These are phyloP conservation scores for Sicyos edulis DNA, from an alignment of 306 rosid genomes.

Conservation along the genomic window DNA sequence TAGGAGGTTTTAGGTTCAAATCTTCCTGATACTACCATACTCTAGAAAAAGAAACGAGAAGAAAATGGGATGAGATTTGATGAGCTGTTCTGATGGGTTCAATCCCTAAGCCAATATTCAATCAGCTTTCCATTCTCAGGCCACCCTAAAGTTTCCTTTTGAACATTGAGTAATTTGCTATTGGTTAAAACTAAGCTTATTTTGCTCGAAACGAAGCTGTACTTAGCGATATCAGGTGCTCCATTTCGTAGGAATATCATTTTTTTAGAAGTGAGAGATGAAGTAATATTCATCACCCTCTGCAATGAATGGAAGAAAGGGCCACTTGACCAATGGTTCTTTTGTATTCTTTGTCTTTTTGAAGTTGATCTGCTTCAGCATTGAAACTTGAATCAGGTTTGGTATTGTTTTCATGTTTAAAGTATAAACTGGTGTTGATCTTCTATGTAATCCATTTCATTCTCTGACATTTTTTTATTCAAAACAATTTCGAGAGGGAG, in stretches of 20 bases:
- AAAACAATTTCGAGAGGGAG: too few species aligned
- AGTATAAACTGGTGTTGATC: neutral
- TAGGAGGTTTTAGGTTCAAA: neutral
- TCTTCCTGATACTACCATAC: neutral
- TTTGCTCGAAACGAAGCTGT: neutral
- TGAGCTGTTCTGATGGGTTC: neutral
- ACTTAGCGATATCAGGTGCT: neutral
- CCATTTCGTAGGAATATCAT: neutral
- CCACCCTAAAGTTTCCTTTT: neutral
- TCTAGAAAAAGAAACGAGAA: neutral
- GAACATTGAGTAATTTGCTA: neutral
- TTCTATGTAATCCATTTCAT: neutral
- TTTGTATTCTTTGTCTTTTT: neutral
- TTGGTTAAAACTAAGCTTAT: neutral
- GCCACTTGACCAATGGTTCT: neutral
- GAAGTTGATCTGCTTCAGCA: neutral
- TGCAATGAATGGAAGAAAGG: neutral
- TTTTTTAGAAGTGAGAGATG: neutral
- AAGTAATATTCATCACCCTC: neutral
- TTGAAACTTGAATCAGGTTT: neutral
- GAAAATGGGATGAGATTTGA: neutral
- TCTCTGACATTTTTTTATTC: neutral
- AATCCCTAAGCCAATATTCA: neutral
- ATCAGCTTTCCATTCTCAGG: neutral
- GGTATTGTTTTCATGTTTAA: neutral